Base-by-base conservation (phyloP, 306 rosid genomes). In the Pueraria montana region DNA sequence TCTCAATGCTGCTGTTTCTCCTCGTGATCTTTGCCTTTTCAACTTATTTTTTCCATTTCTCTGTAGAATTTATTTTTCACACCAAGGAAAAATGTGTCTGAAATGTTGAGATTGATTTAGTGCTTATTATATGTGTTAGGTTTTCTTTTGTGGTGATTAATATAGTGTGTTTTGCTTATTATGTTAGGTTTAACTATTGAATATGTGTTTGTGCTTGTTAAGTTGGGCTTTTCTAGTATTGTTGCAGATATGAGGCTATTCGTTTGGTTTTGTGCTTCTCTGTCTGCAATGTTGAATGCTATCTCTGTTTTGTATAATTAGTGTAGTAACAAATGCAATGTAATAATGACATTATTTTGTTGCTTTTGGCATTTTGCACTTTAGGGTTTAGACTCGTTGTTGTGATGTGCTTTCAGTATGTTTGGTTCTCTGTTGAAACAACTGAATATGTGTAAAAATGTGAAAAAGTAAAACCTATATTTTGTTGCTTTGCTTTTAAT, bases 1-100 rank as follows among this genome's bases (percentile, higher is more conserved):
- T 3, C 13, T 71, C 74, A 80, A 36, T 80, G 69, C 40, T 67
- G 68, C 13, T 24, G 3, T 58, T 48, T 74, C 58, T 48, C 21
- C 34, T 8, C 4, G 81, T 5, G 82, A 80, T 84, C 59, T 66
- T 52, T 12, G 43, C 8, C 26, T 64, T 62, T 38, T 40, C 9
- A 30, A 9, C 42, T 38, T 7, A 0, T 38, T 49, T 52, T 6
- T 49, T 12, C 21, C 20, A 32, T 62, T 83, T 63, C 13, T 58
- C 2, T 9, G 53, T 46, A 16, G 43, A 68, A 21, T 11, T 32
- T 56, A 2, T 27, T 40, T n/a, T 56, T 56, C 24, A 17, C 16
- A 17, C 2, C 23, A 8, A 1, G 0, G 4, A 5, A 23, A 23
- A 8, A 46, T 2, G 30, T 52, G 66, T 20, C 16, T 53, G 38